phyloP scores from a whole-genome alignment of 169 alveolate species.

The Plasmodium gaboni region DNA sequence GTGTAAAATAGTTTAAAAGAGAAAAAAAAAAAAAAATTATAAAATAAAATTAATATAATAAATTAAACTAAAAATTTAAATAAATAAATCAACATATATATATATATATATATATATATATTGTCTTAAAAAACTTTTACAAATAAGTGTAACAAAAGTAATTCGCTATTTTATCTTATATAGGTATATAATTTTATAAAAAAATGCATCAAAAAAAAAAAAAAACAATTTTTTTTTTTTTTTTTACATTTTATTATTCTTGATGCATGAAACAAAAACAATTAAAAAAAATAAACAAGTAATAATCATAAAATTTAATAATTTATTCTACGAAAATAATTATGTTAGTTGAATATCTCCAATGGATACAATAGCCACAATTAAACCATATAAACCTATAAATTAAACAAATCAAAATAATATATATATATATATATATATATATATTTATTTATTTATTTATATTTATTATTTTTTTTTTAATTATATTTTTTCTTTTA shows the following conservation, averaged over 20 bases:
- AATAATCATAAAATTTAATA: not conserved
- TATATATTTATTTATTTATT: not conserved
- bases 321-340: conserved; percentile 1
- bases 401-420: conserved; percentile 24
- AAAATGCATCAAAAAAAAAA: not conserved
- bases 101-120: not conserved
- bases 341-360: conserved; percentile 64
- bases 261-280: conserved; percentile 60
- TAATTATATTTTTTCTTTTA: not conserved
- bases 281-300: conserved; percentile 21
- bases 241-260: conserved; percentile 3
- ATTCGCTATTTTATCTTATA: not conserved
- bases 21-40: too few species aligned
- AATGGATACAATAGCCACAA: conserved; percentile 72
- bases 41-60: too few species aligned
- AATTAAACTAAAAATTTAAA: not conserved
- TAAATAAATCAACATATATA: conserved; percentile 2
- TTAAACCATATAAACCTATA: conserved; percentile 66
- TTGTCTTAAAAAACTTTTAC: conserved; percentile 3
- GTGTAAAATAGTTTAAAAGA: too few species aligned
- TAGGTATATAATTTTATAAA: conserved; percentile 6
- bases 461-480: not conserved
- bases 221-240: too few species aligned
- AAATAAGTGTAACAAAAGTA: not conserved
- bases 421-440: not conserved